Base-by-base conservation (phyloP, 805 yeast species). In the Candida michaelii region DNA sequence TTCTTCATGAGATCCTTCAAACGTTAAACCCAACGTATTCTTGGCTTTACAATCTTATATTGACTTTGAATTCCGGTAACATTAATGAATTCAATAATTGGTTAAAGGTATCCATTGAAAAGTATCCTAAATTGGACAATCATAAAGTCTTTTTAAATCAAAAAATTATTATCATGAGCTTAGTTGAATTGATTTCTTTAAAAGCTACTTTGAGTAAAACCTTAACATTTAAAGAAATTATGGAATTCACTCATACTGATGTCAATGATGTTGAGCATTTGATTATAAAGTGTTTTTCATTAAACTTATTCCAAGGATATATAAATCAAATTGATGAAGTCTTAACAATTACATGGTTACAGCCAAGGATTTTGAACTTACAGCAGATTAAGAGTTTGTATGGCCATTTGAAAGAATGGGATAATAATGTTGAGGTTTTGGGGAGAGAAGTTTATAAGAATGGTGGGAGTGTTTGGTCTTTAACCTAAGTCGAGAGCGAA, bases 291-390 rank as follows among this genome's bases (percentile, higher is more conserved):
- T 90, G 97, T 30, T 79, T 93, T 49, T 81, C 93, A 49, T 70
- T 93, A 44, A 87, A 86, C 13, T 74, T 93, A 51, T 76, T 93
- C 56, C 80, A 81, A 62, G 99, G 99, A n/a, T 74, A 79, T 39
- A 91, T 93, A 53, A 95, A 93, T 61, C 95, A 93, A 68, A 87
- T 89, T 32, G 78, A 79, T 38, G 79, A 83, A 61, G 69, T 83
- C 11, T 85, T 93, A 43, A 81, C 84, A 25, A 82, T 93, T 36
- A 81, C 85, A 19, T 93, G 99, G 99, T 83, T 91, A 48, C 98
- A 93, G 72, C 98, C 99, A 45, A 77, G 98, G 56, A 87, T 89
- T 42, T 83, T 93, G 76, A 88, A 88, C 56, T 73, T 72, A 49
- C 79, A 78, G 33, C 99, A 93, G 71, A 85, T 91, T 45, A 77